phyloP scores from a whole-genome alignment of 495 filamentous ascomycete genomes.

The Pyrenula massariospora region DNA sequence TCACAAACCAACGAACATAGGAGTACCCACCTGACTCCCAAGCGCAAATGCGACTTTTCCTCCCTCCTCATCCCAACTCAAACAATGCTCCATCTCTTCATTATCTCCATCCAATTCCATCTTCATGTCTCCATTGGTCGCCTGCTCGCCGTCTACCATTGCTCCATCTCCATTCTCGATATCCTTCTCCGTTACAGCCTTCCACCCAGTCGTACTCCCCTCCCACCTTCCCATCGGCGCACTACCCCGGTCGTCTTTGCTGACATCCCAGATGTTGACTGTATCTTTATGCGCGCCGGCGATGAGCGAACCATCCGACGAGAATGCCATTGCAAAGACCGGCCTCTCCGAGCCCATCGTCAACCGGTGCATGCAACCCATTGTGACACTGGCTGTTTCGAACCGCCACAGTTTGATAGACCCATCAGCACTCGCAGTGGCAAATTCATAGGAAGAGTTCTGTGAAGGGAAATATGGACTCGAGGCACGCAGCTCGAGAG shows the following conservation, averaged over 20 bases:
- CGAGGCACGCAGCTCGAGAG: conserved; percentile 23
- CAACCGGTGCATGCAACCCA: conserved; percentile 41
- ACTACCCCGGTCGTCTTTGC: not conserved
- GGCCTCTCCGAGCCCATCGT: conserved; percentile 33
- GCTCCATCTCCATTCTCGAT: not conserved
- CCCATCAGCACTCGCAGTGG: conserved; percentile 42
- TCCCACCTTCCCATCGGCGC: not conserved
- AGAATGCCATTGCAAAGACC: conserved; percentile 53
- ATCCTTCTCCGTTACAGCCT: not conserved
- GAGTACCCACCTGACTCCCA: not conserved
- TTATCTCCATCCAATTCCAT: not conserved
- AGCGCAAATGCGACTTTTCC: not conserved
- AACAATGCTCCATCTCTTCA: not conserved
- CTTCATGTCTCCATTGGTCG: not conserved
- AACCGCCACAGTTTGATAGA: conserved; percentile 61
- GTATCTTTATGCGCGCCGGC: conserved; percentile 44
- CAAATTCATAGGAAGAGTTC: conserved; percentile 10
- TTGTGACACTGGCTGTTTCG: conserved; percentile 43
- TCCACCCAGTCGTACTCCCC: not conserved
- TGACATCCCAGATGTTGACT: not conserved
- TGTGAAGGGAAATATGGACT: not conserved
- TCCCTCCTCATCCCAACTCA: not conserved
- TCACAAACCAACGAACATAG: not conserved
- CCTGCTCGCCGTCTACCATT: not conserved
- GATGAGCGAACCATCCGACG: conserved; percentile 59